phyloP scores from a whole-genome alignment of 2,329 filamentous ascomycete genomes.

The Ceratocystis eucalypticola region DNA sequence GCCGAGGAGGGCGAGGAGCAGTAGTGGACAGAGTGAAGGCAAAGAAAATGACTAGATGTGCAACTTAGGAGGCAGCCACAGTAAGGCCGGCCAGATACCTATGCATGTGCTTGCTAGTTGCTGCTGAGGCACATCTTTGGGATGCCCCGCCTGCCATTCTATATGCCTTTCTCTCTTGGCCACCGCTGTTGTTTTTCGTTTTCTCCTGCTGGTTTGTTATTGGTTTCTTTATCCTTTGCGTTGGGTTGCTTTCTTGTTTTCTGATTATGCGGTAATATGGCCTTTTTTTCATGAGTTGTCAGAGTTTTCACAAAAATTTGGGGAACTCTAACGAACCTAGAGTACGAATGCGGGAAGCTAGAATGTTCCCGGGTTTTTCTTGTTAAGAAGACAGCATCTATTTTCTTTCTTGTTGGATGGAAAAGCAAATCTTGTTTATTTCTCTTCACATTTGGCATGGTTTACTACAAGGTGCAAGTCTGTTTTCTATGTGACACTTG shows the following conservation, averaged over 20 bases:
- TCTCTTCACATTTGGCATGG: background rate
- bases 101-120: background rate
- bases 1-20: constrained; percentile 34
- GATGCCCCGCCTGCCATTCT: background rate
- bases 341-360: background rate
- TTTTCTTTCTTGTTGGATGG: background rate
- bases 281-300: constrained; percentile 7
- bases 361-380: background rate
- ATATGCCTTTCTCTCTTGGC: background rate
- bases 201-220: background rate
- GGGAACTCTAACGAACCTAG: background rate
- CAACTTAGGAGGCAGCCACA: background rate
- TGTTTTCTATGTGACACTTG: too few relatives aligned
- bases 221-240: background rate
- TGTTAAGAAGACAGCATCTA: background rate
- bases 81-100: background rate
- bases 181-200: background rate
- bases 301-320: constrained; percentile 8
- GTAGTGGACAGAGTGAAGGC: constrained; percentile 2
- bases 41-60: background rate
- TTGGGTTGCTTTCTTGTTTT: constrained; percentile 8
- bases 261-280: constrained; percentile 11
- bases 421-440: constrained; percentile 7
- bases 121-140: background rate
- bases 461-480: too few relatives aligned